Conservation (phyloP, 2,329 filamentous ascomycete genomes). For the Endocalyx cinctus region DNA sequence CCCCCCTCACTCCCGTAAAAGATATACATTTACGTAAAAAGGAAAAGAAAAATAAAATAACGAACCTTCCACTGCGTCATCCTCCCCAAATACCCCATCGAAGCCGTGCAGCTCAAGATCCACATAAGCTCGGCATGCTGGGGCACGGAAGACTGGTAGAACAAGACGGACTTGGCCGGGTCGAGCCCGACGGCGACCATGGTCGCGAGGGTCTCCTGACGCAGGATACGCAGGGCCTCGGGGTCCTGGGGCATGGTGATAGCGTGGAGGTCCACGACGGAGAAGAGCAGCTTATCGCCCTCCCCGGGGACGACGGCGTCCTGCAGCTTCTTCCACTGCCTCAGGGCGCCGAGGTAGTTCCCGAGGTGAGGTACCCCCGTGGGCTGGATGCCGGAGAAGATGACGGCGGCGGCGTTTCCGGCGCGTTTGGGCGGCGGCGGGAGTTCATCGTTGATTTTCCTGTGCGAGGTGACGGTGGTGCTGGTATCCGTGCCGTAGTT, state of each 20-base stretch:
- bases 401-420: too few relatives aligned
- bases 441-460: too few relatives aligned
- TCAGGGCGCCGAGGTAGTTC: slow-evolving; percentile 88
- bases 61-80: slow-evolving; percentile 98
- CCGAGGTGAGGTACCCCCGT: slow-evolving; percentile 91
- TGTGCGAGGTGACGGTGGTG: too few relatives aligned
- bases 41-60: too few relatives aligned
- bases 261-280: slow-evolving; percentile 89
- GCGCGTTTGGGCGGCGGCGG: too few relatives aligned
- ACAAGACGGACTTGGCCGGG: slow-evolving; percentile 71
- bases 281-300: slow-evolving; percentile 68
- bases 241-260: slow-evolving; percentile 74
- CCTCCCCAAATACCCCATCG: slow-evolving; percentile 88
- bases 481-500: background rate
- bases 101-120: slow-evolving; percentile 88
- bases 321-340: slow-evolving; percentile 81
- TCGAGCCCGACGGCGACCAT: slow-evolving; percentile 81
- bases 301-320: slow-evolving; percentile 51
- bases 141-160: slow-evolving; percentile 74
- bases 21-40: too few relatives aligned
- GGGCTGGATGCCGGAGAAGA: slow-evolving; percentile 97
- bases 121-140: slow-evolving; percentile 92
- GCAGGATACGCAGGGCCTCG: slow-evolving; percentile 55
- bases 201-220: slow-evolving; percentile 71
- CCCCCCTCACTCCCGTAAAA: too few relatives aligned